phyloP scores from a whole-genome alignment of 352 stramenopile genomes.

The Pelagophyceae sp. region DNA sequence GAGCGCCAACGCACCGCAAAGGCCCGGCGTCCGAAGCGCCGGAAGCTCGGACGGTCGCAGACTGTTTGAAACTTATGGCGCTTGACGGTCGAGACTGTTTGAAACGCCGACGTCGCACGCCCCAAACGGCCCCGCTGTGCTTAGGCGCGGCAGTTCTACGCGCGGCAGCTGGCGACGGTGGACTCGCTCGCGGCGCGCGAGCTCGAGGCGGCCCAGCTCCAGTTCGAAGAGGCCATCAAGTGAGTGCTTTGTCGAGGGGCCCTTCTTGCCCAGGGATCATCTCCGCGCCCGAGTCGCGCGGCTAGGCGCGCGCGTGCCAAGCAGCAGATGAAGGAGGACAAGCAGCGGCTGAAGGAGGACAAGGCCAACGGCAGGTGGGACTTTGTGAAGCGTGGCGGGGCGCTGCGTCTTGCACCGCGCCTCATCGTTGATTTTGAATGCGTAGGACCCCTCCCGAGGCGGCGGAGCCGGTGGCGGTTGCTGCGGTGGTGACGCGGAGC shows the following conservation, averaged over 20 bases:
- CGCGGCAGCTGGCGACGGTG: background rate
- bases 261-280: background rate
- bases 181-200: background rate
- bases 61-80: background rate
- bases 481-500: background rate
- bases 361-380: too few species aligned
- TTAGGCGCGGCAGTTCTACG: background rate
- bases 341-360: too few species aligned
- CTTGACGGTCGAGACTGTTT: too few species aligned
- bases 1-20: background rate
- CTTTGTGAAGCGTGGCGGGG: too few species aligned
- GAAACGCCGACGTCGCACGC: too few species aligned
- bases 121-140: too few species aligned
- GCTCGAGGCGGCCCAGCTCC: background rate
- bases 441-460: too few species aligned
- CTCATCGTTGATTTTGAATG: too few species aligned
- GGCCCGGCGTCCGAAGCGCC: background rate
- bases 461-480: too few species aligned
- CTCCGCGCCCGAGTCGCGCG: background rate
- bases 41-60: background rate
- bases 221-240: background rate
- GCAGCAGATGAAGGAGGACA: too few species aligned
- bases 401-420: too few species aligned
- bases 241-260: background rate
- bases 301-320: background rate